phyloP scores from a whole-genome alignment of 805 yeast genomes.

The Sugiyamaella chiloensis region DNA sequence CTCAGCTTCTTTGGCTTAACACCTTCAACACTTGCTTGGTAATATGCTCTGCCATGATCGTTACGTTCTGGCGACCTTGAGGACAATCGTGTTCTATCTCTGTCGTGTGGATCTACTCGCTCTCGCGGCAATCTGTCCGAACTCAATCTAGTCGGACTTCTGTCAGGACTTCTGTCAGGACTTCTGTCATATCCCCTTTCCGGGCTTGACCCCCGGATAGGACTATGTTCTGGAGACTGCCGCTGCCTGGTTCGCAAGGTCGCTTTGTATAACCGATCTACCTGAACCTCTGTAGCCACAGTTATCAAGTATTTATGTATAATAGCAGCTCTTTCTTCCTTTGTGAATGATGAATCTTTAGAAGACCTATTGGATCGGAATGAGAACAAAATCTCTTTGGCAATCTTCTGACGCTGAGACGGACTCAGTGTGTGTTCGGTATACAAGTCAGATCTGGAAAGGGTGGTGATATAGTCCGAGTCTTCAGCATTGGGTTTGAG shows the following conservation, averaged over 20 bases:
- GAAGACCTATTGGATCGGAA: not conserved
- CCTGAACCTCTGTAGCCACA: conserved; percentile 60
- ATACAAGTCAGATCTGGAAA: conserved; percentile 52
- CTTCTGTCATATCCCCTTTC: not conserved
- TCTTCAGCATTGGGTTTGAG: conserved; percentile 42
- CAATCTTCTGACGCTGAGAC: conserved; percentile 40
- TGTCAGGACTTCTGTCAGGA: not conserved
- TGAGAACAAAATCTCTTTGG: conserved; percentile 34
- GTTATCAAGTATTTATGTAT: conserved; percentile 47
- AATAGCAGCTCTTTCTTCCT: conserved; percentile 44
- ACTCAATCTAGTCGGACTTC: not conserved
- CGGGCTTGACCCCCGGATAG: not conserved
- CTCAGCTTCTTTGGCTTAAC: not conserved
- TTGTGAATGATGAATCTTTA: conserved; percentile 18
- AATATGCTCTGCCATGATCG: not conserved
- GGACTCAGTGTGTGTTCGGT: conserved; percentile 50
- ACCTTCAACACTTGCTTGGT: not conserved
- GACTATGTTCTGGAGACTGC: too few species aligned
- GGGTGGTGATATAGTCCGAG: conserved; percentile 43
- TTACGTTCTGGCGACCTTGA: conserved; percentile 3
- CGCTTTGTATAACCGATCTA: conserved; percentile 60
- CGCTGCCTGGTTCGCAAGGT: conserved; percentile 27
- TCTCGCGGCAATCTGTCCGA: too few species aligned
- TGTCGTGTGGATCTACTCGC: too few species aligned
- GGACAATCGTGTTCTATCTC: too few species aligned